phyloP scores from a whole-genome alignment of 192 early-diverging fungal species.

The Piromyces finnis region DNA sequence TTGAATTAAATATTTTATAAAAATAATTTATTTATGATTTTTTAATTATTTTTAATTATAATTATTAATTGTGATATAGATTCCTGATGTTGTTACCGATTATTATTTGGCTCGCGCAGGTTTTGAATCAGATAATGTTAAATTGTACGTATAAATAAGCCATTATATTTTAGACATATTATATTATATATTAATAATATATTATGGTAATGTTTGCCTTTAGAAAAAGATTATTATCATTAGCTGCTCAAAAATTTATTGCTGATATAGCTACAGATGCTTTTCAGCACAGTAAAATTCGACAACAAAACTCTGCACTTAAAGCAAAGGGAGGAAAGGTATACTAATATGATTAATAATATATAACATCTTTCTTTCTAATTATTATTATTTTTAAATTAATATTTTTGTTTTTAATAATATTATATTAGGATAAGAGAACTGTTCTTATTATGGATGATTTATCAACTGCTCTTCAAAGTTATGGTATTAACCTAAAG shows the following conservation, averaged over 20 bases:
- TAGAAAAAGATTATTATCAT: constrained; percentile 55
- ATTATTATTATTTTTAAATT: neutral
- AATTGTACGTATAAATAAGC: no score
- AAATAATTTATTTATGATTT: no score
- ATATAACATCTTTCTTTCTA: no score
- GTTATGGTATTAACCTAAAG: constrained; percentile 87
- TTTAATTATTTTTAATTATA: no score
- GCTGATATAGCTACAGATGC: constrained; percentile 74
- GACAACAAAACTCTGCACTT: constrained; percentile 34
- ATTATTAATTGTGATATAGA: constrained; percentile 29
- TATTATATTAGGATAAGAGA: constrained; percentile 9
- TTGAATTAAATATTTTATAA: no score
- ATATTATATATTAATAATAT: no score
- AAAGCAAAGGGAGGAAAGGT: neutral
- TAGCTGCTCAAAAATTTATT: constrained; percentile 74
- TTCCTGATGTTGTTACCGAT: constrained; percentile 85
- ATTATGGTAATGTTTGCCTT: no score
- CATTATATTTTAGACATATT: no score
- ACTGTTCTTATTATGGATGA: constrained; percentile 88
- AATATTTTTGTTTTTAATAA: neutral
- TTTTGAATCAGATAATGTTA: constrained; percentile 59
- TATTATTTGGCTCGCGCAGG: constrained; percentile 66
- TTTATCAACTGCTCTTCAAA: constrained; percentile 64
- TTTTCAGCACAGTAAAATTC: constrained; percentile 59
- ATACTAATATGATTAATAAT: no score